Percentiles rank a stretch among this genome's conserved stretches.
phyloP scores from a whole-genome alignment of 129 eudicot genomes.

The Smallanthus sonchifolius region DNA sequence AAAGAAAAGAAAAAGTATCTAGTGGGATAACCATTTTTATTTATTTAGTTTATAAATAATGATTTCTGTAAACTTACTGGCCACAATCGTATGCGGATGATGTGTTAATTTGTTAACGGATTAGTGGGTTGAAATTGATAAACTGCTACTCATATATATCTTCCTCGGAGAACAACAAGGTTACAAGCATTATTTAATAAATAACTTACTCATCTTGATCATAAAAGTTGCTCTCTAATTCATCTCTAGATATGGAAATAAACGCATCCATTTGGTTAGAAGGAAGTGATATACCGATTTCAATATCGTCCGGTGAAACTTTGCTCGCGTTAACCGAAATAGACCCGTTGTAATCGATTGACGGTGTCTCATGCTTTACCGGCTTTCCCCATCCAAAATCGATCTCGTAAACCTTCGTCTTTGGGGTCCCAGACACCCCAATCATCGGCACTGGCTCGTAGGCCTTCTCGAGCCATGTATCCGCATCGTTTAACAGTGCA shows the following conservation, averaged over 20 bases:
- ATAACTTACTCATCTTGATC: neutral
- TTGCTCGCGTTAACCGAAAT: constrained; percentile 22
- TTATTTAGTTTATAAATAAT: too few species aligned
- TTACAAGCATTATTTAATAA: neutral
- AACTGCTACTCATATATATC: too few species aligned
- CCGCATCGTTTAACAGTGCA: neutral
- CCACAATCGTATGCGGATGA: too few species aligned
- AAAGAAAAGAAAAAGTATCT: too few species aligned
- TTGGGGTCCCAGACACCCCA: constrained; percentile 24
- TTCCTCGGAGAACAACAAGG: too few species aligned
- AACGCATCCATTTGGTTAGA: constrained; percentile 34
- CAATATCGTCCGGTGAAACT: constrained; percentile 22
- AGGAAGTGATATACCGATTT: constrained; percentile 33
- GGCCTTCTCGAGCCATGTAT: neutral
- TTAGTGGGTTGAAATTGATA: too few species aligned
- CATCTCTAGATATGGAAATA: constrained; percentile 15
- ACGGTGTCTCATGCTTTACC: constrained; percentile 13
- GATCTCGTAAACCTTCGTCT: constrained; percentile 20
- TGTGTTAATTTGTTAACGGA: too few species aligned
- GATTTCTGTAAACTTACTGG: too few species aligned
- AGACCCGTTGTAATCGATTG: constrained; percentile 17
- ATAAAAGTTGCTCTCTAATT: constrained; percentile 16
- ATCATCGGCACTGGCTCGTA: neutral
- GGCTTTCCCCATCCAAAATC: constrained; percentile 41
- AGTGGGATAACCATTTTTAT: too few species aligned